These are phyloP conservation scores for Yamadazyma sp. DNA, from an alignment of 805 yeast species.

Conservation along the genomic window DNA sequence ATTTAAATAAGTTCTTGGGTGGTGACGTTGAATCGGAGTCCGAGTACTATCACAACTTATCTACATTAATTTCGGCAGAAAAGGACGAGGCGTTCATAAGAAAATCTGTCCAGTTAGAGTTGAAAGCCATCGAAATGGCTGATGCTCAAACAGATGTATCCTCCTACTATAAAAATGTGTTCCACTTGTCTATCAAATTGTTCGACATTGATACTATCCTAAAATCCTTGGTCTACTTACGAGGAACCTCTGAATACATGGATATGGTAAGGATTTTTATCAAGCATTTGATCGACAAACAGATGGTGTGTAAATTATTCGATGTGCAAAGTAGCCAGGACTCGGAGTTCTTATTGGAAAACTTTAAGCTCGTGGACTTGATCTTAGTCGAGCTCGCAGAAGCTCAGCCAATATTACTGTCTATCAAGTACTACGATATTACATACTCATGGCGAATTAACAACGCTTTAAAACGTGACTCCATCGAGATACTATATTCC, in stretches of 20 bases:
- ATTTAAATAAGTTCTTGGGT: slow-evolving; percentile 9
- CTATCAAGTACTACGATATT: slow-evolving; percentile 37
- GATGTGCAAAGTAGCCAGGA: background rate
- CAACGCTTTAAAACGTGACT: slow-evolving; percentile 34
- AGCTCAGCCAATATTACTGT: slow-evolving; percentile 27
- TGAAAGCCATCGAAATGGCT: slow-evolving; percentile 10
- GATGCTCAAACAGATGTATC: background rate
- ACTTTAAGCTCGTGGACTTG: slow-evolving; percentile 33
- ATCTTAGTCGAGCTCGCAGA: slow-evolving; percentile 33
- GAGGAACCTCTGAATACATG: slow-evolving; percentile 1
- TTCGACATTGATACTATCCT: slow-evolving; percentile 5
- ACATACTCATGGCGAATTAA: slow-evolving; percentile 43
- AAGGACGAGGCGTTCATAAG: slow-evolving; percentile 5
- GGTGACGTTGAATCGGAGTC: slow-evolving; percentile 6
- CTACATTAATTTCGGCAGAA: slow-evolving; percentile 7
- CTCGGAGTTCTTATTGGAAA: slow-evolving; percentile 19
- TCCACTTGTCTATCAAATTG: slow-evolving; percentile 9
- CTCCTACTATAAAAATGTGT: slow-evolving; percentile 12
- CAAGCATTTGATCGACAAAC: slow-evolving; percentile 24
- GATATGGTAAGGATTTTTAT: slow-evolving; percentile 24
- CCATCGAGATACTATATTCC: slow-evolving; percentile 38
- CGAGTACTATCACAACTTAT: slow-evolving; percentile 14
- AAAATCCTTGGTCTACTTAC: slow-evolving; percentile 4
- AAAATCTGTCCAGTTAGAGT: slow-evolving; percentile 13
- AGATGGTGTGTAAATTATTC: slow-evolving; percentile 25